Base-by-base conservation (phyloP, 495 filamentous ascomycete genomes). In the Geoglossum glabrum region DNA sequence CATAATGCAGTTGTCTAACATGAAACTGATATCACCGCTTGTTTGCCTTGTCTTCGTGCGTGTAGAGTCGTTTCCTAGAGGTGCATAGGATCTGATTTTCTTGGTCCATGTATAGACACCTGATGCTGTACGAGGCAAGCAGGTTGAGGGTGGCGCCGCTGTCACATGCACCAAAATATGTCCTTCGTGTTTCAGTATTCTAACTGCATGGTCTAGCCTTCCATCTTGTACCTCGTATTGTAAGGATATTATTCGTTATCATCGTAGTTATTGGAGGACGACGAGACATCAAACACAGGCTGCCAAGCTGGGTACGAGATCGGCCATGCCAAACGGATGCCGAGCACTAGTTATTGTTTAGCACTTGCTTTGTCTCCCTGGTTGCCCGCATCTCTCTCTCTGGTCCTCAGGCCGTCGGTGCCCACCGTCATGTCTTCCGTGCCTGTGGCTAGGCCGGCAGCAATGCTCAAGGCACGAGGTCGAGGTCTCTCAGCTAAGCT, bases 401-500 rank as follows among this genome's bases (percentile, higher is more conserved):
- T 27, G 23, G 49, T 52, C 21, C 49, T 52, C 26, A 15, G 25
- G 19, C 49, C 25, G 4, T 52, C 49, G 1, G 23, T 4, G 25
- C 15, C 25, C 17, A 27, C 26, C 23, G 7, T 4, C 23, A 17
- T 4, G 11, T 52, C 49, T 30, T 31, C 49, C 4, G 17, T 26
- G 6, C 49, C 49, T 31, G 28, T 31, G 30, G 49, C 49, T n/a
- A 27, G 8, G 11, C 49, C 26, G 17, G 28, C 49, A 52, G 28
- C 49, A 27, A 45, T 52, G 25, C 49, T 30, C 49, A 52, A 52
- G 25, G 25, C 49, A 27, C 28, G 23, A 27, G 49, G 49, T 19
- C 49, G 25, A 31, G 81, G 74, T 27, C 81, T 65, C 61, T 82
- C 80, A 27, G 70, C 76, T 51, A 87, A 69, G 58, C 76, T 82